Evolutionary conservation across 2,329 filamentous ascomycete genomes (phyloP).

Genomic region (Aspergillus caelatus): DNA sequence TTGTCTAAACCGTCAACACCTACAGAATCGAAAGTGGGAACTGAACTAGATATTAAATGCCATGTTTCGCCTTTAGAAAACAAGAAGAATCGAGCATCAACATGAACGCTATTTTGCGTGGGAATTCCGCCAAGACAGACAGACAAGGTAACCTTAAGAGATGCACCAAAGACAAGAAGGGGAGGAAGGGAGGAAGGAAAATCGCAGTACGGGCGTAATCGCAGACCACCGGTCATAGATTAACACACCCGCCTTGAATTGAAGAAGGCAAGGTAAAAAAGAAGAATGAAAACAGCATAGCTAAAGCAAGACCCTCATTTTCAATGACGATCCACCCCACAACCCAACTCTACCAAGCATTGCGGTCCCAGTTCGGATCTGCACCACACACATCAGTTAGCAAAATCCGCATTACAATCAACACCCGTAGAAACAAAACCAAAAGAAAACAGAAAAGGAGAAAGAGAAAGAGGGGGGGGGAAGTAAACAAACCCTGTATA

Average conservation of each 20-base stretch:
- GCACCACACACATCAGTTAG: slow-evolving; percentile 18
- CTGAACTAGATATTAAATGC: neutral
- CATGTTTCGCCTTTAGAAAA: slow-evolving; percentile 1
- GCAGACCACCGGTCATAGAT: neutral
- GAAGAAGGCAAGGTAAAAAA: neutral
- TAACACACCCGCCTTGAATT: neutral
- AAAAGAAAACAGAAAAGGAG: neutral
- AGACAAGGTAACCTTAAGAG: slow-evolving; percentile 2
- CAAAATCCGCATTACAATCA: neutral
- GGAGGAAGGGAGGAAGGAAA: neutral
- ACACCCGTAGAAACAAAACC: neutral
- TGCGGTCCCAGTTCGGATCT: slow-evolving; percentile 77
- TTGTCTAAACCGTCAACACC: neutral
- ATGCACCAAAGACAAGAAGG: slow-evolving; percentile 1
- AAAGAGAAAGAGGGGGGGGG: neutral
- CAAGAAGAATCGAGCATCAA: neutral
- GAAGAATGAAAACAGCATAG: neutral
- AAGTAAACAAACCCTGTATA: slow-evolving; percentile 82
- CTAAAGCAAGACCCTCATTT: neutral
- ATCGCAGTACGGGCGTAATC: neutral
- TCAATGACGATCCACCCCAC: neutral
- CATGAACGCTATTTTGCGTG: slow-evolving; percentile 1
- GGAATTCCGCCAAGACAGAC: slow-evolving; percentile 5
- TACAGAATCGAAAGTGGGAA: neutral
- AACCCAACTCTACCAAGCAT: slow-evolving; percentile 67